Conservation (phyloP, 1,284 basidiomycete genomes). For the Leccinum fallax region DNA sequence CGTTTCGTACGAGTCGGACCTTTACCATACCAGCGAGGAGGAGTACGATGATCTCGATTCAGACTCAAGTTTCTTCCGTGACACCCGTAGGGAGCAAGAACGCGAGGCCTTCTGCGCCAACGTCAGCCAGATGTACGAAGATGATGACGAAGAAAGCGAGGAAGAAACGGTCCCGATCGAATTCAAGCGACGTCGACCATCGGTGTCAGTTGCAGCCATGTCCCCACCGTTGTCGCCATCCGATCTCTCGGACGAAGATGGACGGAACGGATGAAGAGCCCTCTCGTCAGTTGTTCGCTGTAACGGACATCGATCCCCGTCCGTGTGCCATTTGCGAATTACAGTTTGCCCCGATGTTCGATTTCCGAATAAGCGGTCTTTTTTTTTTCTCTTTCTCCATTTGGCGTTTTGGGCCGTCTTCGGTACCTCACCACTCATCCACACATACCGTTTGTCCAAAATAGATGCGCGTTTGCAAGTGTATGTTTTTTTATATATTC, state of each 20-base stretch:
- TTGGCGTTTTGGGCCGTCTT: slow-evolving; percentile 7
- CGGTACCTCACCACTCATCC: slow-evolving; percentile 3
- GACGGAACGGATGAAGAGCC: slow-evolving; percentile 10
- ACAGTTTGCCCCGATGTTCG: slow-evolving; percentile 21
- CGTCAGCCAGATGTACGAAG: slow-evolving; percentile 35
- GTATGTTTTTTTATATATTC: slow-evolving; percentile 4
- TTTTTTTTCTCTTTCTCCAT: slow-evolving; percentile 3
- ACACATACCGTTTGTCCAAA: slow-evolving; percentile 12
- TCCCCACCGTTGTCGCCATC: slow-evolving; percentile 31
- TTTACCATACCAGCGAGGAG: slow-evolving; percentile 31
- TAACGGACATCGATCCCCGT: not conserved
- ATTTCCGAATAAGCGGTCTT: slow-evolving; percentile 6
- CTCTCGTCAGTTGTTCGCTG: not conserved
- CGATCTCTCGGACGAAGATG: slow-evolving; percentile 19
- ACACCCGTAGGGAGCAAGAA: slow-evolving; percentile 28
- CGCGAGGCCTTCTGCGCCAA: slow-evolving; percentile 30
- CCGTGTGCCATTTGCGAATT: slow-evolving; percentile 14
- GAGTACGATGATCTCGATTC: slow-evolving; percentile 37
- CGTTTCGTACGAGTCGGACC: slow-evolving; percentile 38
- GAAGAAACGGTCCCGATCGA: slow-evolving; percentile 39
- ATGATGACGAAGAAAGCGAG: slow-evolving; percentile 40
- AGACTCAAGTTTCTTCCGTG: slow-evolving; percentile 39
- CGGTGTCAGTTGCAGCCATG: slow-evolving; percentile 32
- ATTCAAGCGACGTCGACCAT: slow-evolving; percentile 40
- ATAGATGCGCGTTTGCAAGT: slow-evolving; percentile 24